Conservation (phyloP, 331 rosid genomes). For the Cydonia oblonga region DNA sequence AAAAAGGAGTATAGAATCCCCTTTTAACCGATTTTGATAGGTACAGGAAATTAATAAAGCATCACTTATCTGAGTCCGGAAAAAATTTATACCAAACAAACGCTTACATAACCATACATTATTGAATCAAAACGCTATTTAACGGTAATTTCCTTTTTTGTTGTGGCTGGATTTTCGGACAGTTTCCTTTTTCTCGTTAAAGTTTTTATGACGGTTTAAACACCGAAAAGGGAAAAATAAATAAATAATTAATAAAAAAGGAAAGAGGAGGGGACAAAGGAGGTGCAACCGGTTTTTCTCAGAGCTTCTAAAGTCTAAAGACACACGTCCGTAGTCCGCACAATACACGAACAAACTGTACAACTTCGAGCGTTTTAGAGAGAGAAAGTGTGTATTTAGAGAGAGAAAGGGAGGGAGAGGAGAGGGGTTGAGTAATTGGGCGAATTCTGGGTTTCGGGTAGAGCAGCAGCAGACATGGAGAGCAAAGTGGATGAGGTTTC, state of each 20-base stretch:
- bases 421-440: neutral
- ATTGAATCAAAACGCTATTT: too few species aligned
- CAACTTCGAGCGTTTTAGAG: neutral
- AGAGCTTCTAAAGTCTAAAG: neutral
- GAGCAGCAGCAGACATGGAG: slow-evolving; percentile 27
- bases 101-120: too few species aligned
- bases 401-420: neutral
- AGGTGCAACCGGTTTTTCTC: neutral
- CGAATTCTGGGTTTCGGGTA: neutral
- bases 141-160: too few species aligned
- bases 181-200: too few species aligned
- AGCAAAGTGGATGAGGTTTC: slow-evolving; percentile 41
- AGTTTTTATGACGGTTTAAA: neutral
- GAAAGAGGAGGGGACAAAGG: neutral
- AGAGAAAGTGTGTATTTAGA: neutral
- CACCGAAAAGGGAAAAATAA: neutral
- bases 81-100: too few species aligned
- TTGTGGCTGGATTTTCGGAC: too few species aligned
- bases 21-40: too few species aligned
- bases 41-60: too few species aligned
- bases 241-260: neutral
- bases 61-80: too few species aligned
- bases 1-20: neutral
- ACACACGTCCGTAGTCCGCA: neutral
- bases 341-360: neutral